A percentile compares a stretch with the other conserved stretches of the same genome.
Evolutionary conservation across 805 yeast species (phyloP).

Genomic region (Teunomyces kruisii): DNA sequence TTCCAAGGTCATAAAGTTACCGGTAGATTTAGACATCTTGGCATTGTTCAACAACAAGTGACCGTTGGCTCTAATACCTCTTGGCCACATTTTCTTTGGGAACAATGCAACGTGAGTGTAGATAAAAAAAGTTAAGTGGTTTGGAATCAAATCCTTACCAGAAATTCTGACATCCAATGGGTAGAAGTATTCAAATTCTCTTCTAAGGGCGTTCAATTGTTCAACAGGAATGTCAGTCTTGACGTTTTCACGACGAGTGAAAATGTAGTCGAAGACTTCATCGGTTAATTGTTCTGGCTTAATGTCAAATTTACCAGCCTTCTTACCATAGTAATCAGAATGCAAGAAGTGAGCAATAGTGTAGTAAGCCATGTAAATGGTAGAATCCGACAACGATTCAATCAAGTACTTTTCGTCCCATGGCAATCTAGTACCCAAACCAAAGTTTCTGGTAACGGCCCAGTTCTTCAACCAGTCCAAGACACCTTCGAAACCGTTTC

Average conservation of each 20-base stretch:
- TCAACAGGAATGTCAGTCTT: constrained; percentile 60
- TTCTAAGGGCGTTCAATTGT: constrained; percentile 71
- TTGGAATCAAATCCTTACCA: constrained; percentile 96
- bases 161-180: constrained; percentile 91
- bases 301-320: constrained; percentile 69
- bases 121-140: constrained; percentile 93
- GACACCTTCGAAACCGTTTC: constrained; percentile 90
- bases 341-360: constrained; percentile 88
- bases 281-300: constrained; percentile 85
- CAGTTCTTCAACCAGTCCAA: constrained; percentile 96
- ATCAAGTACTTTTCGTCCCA: constrained; percentile 95
- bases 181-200: constrained; percentile 95
- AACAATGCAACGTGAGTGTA: constrained; percentile 91
- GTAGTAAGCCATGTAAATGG: constrained; percentile 92
- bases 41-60: constrained; percentile 93
- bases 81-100: constrained; percentile 91
- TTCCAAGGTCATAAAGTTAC: constrained; percentile 90
- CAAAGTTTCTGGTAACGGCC: constrained; percentile 97
- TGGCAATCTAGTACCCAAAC: constrained; percentile 91
- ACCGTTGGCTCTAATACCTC: constrained; percentile 91
- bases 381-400: constrained; percentile 94
- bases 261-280: constrained; percentile 89
- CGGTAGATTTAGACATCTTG: constrained; percentile 97
- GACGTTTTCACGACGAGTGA: constrained; percentile 65
- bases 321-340: constrained; percentile 79